These are phyloP conservation scores for Neurospora sp. DNA, from an alignment of 495 filamentous ascomycete genomes.

Conservation along the genomic window DNA sequence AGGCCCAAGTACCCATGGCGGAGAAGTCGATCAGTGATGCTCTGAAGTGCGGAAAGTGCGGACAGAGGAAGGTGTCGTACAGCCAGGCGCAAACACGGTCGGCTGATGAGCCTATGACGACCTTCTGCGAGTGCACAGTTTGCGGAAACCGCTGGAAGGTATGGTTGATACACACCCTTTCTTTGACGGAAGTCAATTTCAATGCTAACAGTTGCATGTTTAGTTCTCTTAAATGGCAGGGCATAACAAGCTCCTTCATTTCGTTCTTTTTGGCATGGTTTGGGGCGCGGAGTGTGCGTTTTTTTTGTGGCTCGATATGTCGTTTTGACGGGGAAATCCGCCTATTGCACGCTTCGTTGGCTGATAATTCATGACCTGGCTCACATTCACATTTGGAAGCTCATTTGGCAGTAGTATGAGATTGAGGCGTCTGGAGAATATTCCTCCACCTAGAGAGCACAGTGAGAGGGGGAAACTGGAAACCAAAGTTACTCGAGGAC, in stretches of 20 bases:
- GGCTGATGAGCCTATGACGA: conserved; percentile 88
- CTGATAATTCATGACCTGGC: background rate
- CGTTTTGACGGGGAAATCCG: background rate
- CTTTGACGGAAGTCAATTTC: conserved; percentile 1
- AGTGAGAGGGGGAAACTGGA: background rate
- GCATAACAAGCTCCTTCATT: background rate
- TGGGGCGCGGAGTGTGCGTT: background rate
- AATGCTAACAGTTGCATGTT: background rate
- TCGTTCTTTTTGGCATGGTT: background rate
- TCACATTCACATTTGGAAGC: background rate
- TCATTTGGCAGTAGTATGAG: background rate
- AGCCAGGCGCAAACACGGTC: conserved; percentile 90
- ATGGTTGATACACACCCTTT: conserved; percentile 15
- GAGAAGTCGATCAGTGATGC: conserved; percentile 80
- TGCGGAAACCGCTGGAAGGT: conserved; percentile 74
- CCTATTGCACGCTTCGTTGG: background rate
- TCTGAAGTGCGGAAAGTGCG: conserved; percentile 81
- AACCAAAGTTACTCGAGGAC: background rate
- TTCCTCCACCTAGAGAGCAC: background rate
- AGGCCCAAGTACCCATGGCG: conserved; percentile 81
- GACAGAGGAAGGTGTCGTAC: conserved; percentile 87
- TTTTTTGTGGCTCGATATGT: background rate
- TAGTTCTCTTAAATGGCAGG: conserved; percentile 12
- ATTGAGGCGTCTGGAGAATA: conserved; percentile 1
- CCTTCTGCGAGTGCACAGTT: conserved; percentile 66